Conservation (phyloP, 768 basidiomycete genomes). For the Fomitopsis serialis region DNA sequence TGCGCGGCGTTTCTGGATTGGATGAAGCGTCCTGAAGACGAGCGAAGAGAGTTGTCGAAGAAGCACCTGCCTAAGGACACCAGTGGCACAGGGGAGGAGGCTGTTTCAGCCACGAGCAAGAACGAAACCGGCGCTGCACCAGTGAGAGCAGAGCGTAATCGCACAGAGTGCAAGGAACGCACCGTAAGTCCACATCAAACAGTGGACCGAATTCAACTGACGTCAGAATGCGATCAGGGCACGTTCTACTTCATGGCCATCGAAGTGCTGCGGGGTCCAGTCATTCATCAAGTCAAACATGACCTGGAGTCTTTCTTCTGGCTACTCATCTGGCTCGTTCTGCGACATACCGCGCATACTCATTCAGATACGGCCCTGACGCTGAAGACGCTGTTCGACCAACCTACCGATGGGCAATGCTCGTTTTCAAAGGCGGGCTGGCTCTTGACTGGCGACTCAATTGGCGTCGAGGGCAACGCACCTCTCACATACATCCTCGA, state of each 20-base stretch:
- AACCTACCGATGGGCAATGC: not conserved
- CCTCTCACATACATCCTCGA: not conserved
- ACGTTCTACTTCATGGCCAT: constrained; percentile 6
- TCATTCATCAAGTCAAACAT: constrained; percentile 2
- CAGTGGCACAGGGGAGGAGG: too few relatives aligned
- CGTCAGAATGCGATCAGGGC: not conserved
- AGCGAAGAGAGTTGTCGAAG: too few relatives aligned
- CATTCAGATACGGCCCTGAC: not conserved
- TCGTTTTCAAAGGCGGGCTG: not conserved
- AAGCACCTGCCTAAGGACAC: too few relatives aligned
- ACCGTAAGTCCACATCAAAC: not conserved
- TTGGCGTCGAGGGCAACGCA: not conserved
- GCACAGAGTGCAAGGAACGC: constrained; percentile 1
- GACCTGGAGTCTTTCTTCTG: constrained; percentile 15
- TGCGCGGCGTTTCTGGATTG: too few relatives aligned
- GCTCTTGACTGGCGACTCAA: not conserved
- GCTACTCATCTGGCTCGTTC: constrained; percentile 7
- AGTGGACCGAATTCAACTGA: too few relatives aligned
- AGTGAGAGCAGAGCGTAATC: too few relatives aligned
- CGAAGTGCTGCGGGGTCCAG: not conserved
- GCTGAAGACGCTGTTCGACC: not conserved
- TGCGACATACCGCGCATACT: constrained; percentile 3
- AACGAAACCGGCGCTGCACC: too few relatives aligned
- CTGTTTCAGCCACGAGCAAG: too few relatives aligned
- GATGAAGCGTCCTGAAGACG: too few relatives aligned